A percentile compares a stretch with the other conserved stretches of the same genome.
These are phyloP conservation scores for Acanthamoeba sp. DNA, from an alignment of 208 protist species.

Conservation along the genomic window DNA sequence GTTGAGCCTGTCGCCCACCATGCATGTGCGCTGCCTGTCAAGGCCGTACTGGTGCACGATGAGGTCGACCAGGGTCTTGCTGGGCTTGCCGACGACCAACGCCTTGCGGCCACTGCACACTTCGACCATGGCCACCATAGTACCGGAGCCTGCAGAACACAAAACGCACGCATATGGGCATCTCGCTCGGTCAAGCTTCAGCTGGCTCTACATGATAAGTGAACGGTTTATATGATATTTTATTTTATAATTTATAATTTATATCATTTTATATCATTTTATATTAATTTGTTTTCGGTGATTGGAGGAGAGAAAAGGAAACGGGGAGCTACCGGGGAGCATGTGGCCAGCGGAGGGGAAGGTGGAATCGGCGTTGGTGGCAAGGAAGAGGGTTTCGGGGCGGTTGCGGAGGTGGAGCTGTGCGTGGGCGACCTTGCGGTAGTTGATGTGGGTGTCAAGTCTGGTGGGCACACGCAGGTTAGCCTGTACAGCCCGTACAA, in stretches of 20 bases:
- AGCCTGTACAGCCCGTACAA: neutral
- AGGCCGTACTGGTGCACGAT: conserved; percentile 81
- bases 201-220: no score
- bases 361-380: conserved; percentile 80
- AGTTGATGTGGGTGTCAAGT: conserved; percentile 79
- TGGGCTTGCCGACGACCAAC: conserved; percentile 87
- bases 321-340: conserved; percentile 47
- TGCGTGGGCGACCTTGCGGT: conserved; percentile 80
- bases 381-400: conserved; percentile 78
- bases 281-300: no score
- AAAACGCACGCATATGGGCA: neutral
- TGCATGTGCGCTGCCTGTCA: conserved; percentile 72
- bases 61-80: conserved; percentile 78
- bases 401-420: conserved; percentile 31
- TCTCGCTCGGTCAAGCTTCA: no score
- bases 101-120: conserved; percentile 78
- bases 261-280: neutral
- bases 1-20: conserved; percentile 90
- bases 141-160: conserved; percentile 44
- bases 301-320: no score
- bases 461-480: neutral
- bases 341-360: conserved; percentile 70
- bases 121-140: conserved; percentile 76
- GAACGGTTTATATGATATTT: neutral
- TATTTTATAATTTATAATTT: neutral